Evolutionary conservation across 139 green algal genomes (phyloP), one percentile per base, ranked within the genome.

Genomic region (Cymbomonas tetramitiformis): DNA sequence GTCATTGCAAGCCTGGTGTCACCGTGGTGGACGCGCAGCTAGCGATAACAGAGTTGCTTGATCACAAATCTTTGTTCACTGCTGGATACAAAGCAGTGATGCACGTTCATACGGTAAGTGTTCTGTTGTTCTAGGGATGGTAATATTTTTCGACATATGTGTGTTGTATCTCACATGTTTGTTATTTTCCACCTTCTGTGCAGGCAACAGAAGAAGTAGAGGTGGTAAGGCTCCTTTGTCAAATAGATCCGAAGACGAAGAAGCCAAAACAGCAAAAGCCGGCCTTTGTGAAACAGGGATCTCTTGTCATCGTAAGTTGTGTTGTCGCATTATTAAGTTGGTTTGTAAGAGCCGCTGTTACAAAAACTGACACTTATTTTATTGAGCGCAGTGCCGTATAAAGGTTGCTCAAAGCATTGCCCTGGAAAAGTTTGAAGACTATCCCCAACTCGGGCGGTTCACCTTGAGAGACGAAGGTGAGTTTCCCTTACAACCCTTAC

Each of bases 191-290:
- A n/a, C n/a, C n/a, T n/a, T n/a, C n/a, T n/a, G n/a, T n/a, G n/a
- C n/a, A n/a, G n/a, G n/a, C n/a, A n/a, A n/a, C n/a, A n/a, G 88
- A 98, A 79, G 89, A 97, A 79, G 94, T 85, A 59, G 89, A 97
- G 78, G 78, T 96, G 39, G 85, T 76, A 9, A 79, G 82, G 59
- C 67, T 97, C 46, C 36, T 80, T 18, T 30, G 36, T 30, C 38
- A 76, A 48, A 80, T 79, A 5, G 73, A 80, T 54, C 56, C 38
- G 19, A 80, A 78, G 58, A 79, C 71, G 26, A 77, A 76, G 51
- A 75, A 80, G 56, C 52, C 52, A 18, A 71, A 68, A 51, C 69
- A 79, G 58, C n/a, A n/a, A n/a, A 26, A 33, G 52, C 30, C 56
- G 3, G 58, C 60, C 15, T 80, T 79, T 52, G 62, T 78, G 12